These are phyloP conservation scores for Triticum turgidum DNA, from an alignment of 176 grass and related monocot genomes.

Conservation along the genomic window DNA sequence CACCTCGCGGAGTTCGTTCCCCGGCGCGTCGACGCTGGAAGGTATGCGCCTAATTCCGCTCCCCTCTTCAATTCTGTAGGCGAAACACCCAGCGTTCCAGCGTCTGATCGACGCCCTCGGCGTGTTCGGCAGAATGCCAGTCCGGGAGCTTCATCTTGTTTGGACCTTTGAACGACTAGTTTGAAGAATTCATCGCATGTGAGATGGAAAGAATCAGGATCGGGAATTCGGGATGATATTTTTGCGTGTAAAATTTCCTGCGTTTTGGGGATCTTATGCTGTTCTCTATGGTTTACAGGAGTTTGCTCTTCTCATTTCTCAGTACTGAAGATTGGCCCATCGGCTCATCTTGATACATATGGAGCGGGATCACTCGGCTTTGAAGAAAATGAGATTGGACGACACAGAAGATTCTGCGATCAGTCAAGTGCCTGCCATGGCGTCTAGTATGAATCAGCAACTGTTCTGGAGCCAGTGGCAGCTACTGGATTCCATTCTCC, in stretches of 20 bases:
- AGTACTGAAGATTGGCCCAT: background rate
- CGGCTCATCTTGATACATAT: background rate
- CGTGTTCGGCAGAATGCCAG: background rate
- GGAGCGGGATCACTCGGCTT: slow-evolving; percentile 6
- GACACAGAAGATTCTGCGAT: slow-evolving; percentile 19
- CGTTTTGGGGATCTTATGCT: background rate
- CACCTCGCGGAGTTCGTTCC: background rate
- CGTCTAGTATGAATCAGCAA: background rate
- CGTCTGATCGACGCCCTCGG: background rate
- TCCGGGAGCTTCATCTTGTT: background rate
- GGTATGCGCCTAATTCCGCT: background rate
- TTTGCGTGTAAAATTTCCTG: background rate
- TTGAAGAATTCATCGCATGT: background rate
- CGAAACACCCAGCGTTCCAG: background rate
- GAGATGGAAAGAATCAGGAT: background rate
- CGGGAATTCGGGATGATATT: background rate
- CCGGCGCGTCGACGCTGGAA: background rate
- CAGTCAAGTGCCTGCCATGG: background rate
- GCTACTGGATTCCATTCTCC: slow-evolving; percentile 83
- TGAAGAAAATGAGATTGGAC: slow-evolving; percentile 18
- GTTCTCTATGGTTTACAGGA: no score
- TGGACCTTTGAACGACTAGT: background rate
- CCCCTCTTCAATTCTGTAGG: background rate
- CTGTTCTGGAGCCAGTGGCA: slow-evolving; percentile 85
- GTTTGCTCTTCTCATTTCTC: slow-evolving; percentile 21